Conservation (phyloP, 2,329 filamentous ascomycete species). For the Spiromastix sp. region DNA sequence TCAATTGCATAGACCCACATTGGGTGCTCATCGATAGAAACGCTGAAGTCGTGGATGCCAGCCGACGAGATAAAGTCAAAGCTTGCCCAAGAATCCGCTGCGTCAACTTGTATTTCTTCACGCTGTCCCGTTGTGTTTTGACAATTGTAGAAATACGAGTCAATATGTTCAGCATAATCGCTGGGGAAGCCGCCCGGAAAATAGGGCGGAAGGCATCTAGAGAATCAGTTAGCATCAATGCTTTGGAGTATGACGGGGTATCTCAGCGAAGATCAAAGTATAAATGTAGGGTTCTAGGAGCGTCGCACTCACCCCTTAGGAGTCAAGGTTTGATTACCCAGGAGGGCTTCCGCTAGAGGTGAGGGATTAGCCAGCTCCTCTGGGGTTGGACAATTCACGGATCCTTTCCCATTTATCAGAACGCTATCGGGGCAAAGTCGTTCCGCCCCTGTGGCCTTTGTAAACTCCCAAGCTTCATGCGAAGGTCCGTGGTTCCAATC, state of each 20-base stretch:
- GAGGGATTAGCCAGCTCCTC: constrained; percentile 30
- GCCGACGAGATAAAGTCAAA: constrained; percentile 30
- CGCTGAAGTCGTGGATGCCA: constrained; percentile 20
- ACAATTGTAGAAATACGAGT: constrained; percentile 15
- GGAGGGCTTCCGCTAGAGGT: constrained; percentile 13
- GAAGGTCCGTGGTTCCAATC: constrained; percentile 46
- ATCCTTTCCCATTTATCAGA: constrained; percentile 51
- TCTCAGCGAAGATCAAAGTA: neutral
- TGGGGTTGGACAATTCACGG: constrained; percentile 40
- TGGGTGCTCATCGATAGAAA: constrained; percentile 35
- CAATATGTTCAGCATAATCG: constrained; percentile 15
- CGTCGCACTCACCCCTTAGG: constrained; percentile 21
- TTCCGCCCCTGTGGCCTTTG: constrained; percentile 18
- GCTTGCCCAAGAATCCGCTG: constrained; percentile 24
- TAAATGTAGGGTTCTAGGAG: neutral
- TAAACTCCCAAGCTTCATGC: constrained; percentile 21
- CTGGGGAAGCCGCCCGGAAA: constrained; percentile 14
- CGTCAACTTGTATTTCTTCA: constrained; percentile 23
- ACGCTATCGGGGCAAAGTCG: constrained; percentile 50
- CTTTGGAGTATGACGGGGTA: neutral
- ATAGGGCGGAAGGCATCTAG: constrained; percentile 5
- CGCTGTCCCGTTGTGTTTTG: constrained; percentile 15
- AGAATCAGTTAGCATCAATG: constrained; percentile 3
- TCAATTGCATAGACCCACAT: constrained; percentile 37
- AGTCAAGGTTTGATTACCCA: constrained; percentile 16